These are phyloP conservation scores for Penicillium angulare DNA, from an alignment of 495 filamentous ascomycete species.

Conservation along the genomic window DNA sequence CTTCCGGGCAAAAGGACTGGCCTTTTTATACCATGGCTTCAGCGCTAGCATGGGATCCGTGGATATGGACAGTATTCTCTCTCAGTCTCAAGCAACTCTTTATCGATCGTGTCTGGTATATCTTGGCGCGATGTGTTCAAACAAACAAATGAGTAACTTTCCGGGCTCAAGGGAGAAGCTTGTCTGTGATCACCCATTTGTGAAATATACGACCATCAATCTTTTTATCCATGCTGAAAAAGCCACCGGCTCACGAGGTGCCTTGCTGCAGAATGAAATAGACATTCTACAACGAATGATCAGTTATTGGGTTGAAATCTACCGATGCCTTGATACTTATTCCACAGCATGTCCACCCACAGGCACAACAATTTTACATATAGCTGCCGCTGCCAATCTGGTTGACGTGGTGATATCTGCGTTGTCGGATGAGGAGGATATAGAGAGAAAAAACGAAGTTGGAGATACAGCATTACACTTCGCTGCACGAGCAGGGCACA, in stretches of 20 bases:
- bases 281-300: constrained; percentile 5
- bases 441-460: background rate
- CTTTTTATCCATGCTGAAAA: constrained; percentile 13
- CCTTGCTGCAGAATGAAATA: background rate
- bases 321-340: background rate
- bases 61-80: background rate
- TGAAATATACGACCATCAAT: constrained; percentile 10
- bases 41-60: background rate
- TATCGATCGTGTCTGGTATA: constrained; percentile 12
- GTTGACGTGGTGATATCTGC: background rate
- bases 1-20: constrained; percentile 9
- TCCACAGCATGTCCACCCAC: background rate
- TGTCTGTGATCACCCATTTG: constrained; percentile 2
- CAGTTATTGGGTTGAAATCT: constrained; percentile 1
- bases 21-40: constrained; percentile 14
- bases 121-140: background rate
- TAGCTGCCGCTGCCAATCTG: constrained; percentile 5
- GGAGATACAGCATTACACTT: constrained; percentile 9
- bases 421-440: background rate
- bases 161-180: background rate
- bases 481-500: constrained; percentile 4
- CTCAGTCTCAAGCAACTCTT: constrained; percentile 1
- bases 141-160: background rate
- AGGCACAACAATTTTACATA: constrained; percentile 6
- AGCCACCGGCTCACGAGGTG: background rate